Conservation (phyloP, 805 yeast species). For the Monosporozyma aerobia region DNA sequence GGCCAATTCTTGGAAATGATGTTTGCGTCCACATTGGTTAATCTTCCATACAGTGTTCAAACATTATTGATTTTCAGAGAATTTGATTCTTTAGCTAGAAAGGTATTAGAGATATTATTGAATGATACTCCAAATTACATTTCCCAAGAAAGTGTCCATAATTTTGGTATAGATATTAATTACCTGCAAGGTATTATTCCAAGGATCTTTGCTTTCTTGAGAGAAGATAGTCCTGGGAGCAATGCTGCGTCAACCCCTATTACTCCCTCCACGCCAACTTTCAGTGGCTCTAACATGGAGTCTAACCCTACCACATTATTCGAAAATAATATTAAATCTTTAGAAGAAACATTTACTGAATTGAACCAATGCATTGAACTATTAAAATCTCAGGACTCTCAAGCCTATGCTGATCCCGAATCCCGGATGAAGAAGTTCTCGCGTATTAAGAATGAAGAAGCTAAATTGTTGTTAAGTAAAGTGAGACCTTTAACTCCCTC, state of each 20-base stretch:
- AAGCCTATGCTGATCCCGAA: slow-evolving; percentile 50
- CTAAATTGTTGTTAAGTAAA: slow-evolving; percentile 50
- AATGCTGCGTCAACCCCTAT: slow-evolving; percentile 17
- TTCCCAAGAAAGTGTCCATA: slow-evolving; percentile 52
- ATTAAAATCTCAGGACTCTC: slow-evolving; percentile 52
- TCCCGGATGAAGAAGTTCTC: slow-evolving; percentile 59
- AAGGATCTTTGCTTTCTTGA: slow-evolving; percentile 29
- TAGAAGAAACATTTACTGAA: slow-evolving; percentile 67
- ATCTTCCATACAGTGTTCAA: slow-evolving; percentile 68
- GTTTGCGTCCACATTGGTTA: slow-evolving; percentile 75
- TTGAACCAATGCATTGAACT: slow-evolving; percentile 72
- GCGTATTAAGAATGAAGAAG: slow-evolving; percentile 65
- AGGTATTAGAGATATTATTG: slow-evolving; percentile 52
- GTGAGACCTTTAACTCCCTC: slow-evolving; percentile 6
- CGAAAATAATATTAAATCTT: slow-evolving; percentile 36
- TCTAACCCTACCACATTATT: slow-evolving; percentile 11
- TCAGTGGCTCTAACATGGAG: slow-evolving; percentile 6
- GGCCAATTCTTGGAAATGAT: slow-evolving; percentile 77
- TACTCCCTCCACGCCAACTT: slow-evolving; percentile 19
- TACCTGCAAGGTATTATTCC: slow-evolving; percentile 53
- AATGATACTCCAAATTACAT: slow-evolving; percentile 42
- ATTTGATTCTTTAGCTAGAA: slow-evolving; percentile 72
- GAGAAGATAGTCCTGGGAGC: not conserved
- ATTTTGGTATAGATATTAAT: slow-evolving; percentile 72
- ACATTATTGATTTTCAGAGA: slow-evolving; percentile 77